Conservation (phyloP, 306 rosid species). For the Gleditsia sinensis region DNA sequence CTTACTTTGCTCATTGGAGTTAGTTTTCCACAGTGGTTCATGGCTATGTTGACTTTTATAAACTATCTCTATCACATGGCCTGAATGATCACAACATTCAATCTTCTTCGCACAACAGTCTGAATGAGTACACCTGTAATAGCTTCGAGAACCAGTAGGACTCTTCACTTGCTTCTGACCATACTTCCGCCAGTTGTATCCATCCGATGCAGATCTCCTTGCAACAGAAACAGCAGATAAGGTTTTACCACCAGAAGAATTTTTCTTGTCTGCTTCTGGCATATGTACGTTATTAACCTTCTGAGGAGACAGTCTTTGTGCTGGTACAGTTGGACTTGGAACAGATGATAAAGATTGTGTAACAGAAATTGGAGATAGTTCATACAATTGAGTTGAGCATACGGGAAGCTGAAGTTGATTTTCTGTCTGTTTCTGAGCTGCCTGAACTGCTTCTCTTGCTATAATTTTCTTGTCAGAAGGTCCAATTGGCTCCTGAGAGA, state of each 20-base stretch:
- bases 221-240: conserved; percentile 49
- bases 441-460: conserved; percentile 40
- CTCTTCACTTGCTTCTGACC: conserved; percentile 99
- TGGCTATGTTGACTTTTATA: conserved; percentile 83
- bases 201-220: conserved; percentile 78
- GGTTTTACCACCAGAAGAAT: conserved; percentile 49
- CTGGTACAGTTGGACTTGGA: conserved; percentile 48
- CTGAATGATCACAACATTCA: conserved; percentile 75
- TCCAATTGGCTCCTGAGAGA: conserved; percentile 55
- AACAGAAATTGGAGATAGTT: conserved; percentile 74
- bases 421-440: conserved; percentile 48
- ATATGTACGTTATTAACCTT: conserved; percentile 32
- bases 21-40: conserved; percentile 71
- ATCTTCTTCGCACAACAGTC: conserved; percentile 84
- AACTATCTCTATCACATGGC: conserved; percentile 64
- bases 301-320: conserved; percentile 42
- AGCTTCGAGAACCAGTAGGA: conserved; percentile 92
- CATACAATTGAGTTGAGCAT: conserved; percentile 49
- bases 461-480: conserved; percentile 41
- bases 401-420: conserved; percentile 46
- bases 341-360: conserved; percentile 69
- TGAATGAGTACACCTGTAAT: conserved; percentile 80
- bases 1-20: conserved; percentile 56
- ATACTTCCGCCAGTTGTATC: conserved; percentile 97
- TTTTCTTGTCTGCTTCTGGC: conserved; percentile 40